phyloP scores from a whole-genome alignment of 306 rosid species.

The Quercus dentata region DNA sequence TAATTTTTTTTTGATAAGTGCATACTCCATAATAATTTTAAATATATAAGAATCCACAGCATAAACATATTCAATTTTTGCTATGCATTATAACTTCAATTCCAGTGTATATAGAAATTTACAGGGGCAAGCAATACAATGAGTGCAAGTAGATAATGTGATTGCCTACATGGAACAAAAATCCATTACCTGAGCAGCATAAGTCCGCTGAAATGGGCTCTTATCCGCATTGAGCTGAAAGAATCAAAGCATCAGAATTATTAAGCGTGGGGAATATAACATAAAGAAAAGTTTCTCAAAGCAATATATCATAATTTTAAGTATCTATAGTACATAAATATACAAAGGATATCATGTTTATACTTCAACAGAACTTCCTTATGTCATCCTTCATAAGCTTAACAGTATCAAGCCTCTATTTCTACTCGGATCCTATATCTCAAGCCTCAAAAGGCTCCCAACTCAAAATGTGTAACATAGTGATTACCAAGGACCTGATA shows the following conservation, averaged over 20 bases:
- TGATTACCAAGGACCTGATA: not conserved
- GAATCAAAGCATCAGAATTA: slow-evolving; percentile 19
- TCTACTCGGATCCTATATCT: not conserved
- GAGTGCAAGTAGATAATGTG: not conserved
- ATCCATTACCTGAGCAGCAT: slow-evolving; percentile 83
- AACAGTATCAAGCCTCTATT: not conserved
- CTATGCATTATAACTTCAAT: too few species aligned
- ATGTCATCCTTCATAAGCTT: not conserved
- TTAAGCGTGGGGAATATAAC: slow-evolving; percentile 4
- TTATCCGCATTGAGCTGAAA: slow-evolving; percentile 92
- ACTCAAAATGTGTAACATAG: not conserved
- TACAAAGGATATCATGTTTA: not conserved
- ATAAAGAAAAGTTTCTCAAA: not conserved
- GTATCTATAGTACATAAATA: not conserved
- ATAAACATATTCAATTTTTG: too few species aligned
- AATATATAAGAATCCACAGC: too few species aligned
- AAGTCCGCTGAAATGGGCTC: slow-evolving; percentile 98
- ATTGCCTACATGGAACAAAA: not conserved
- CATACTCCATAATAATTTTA: too few species aligned
- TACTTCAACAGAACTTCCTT: not conserved
- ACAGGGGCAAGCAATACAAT: slow-evolving; percentile 4
- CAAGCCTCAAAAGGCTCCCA: not conserved
- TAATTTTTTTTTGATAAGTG: too few species aligned
- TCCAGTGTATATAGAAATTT: not conserved
- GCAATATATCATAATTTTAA: not conserved